These are phyloP conservation scores for Schoenoplectus tabernaemontani DNA, from an alignment of 202 grass and related monocot genomes.

Conservation along the genomic window DNA sequence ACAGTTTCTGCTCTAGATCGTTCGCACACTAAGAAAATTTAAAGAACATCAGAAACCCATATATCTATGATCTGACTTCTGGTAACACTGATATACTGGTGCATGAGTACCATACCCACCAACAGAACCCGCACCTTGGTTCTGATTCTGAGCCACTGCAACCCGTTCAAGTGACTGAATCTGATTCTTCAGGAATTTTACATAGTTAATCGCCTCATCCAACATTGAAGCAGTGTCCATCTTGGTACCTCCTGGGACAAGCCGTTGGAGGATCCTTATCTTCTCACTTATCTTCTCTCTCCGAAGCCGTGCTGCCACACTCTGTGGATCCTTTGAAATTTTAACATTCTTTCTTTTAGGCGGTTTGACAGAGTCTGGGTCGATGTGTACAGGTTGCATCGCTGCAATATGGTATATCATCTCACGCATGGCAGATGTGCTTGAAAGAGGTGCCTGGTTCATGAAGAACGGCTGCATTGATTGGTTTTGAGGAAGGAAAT, in stretches of 20 bases:
- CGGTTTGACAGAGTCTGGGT: conserved; percentile 58
- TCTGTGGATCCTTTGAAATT: conserved; percentile 84
- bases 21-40: background rate
- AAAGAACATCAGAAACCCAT: conserved; percentile 16
- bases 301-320: conserved; percentile 71
- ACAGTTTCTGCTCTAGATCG: background rate
- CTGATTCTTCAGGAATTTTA: conserved; percentile 87
- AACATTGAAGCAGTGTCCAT: conserved; percentile 93
- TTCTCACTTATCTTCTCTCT: conserved; percentile 85
- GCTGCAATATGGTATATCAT: conserved; percentile 89
- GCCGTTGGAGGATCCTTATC: conserved; percentile 72
- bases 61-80: conserved; percentile 1
- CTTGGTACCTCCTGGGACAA: conserved; percentile 76
- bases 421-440: conserved; percentile 53
- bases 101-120: conserved; percentile 3
- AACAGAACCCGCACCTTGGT: background rate
- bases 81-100: conserved; percentile 10
- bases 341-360: conserved; percentile 80
- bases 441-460: conserved; percentile 9
- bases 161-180: conserved; percentile 76
- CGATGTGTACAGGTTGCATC: conserved; percentile 81
- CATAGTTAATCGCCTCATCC: conserved; percentile 86
- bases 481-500: background rate
- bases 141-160: conserved; percentile 34
- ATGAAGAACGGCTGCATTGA: conserved; percentile 14